phyloP scores from a whole-genome alignment of 176 grass and related monocot genomes.

The Carex scoparia region DNA sequence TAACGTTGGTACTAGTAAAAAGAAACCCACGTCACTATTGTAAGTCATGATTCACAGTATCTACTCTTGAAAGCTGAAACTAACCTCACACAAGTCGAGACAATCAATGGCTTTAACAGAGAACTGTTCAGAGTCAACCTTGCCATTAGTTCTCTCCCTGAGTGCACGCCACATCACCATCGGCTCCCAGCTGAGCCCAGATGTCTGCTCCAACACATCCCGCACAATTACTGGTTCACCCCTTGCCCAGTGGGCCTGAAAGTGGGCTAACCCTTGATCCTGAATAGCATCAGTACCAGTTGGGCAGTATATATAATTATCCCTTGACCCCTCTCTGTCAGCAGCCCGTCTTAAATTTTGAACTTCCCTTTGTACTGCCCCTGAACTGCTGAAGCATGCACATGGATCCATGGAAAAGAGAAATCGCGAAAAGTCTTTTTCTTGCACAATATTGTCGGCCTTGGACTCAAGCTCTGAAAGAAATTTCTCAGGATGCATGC shows the following conservation, averaged over 20 bases:
- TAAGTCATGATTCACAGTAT: neutral
- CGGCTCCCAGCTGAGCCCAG: constrained; percentile 82
- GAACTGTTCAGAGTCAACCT: constrained; percentile 39
- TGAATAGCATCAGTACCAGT: constrained; percentile 27
- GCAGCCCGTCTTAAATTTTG: constrained; percentile 34
- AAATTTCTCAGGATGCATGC: constrained; percentile 35
- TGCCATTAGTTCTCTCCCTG: constrained; percentile 44
- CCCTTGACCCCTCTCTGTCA: constrained; percentile 38
- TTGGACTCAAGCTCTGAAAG: constrained; percentile 40
- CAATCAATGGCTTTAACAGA: constrained; percentile 61
- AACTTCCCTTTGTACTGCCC: constrained; percentile 18
- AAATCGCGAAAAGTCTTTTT: constrained; percentile 9
- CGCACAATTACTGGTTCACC: constrained; percentile 77
- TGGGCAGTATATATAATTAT: constrained; percentile 70
- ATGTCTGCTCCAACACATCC: constrained; percentile 50
- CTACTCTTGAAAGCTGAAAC: constrained; percentile 24
- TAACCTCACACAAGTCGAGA: constrained; percentile 69
- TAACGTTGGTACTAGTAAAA: neutral
- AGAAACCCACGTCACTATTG: neutral
- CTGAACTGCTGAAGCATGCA: constrained; percentile 21
- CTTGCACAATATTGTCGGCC: constrained; percentile 32
- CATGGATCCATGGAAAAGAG: neutral
- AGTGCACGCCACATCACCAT: constrained; percentile 93
- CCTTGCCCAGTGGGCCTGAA: constrained; percentile 66
- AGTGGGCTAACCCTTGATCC: constrained; percentile 50